These are phyloP conservation scores for Fraxinus nigra DNA, from an alignment of 305 asterid genomes.

Conservation along the genomic window DNA sequence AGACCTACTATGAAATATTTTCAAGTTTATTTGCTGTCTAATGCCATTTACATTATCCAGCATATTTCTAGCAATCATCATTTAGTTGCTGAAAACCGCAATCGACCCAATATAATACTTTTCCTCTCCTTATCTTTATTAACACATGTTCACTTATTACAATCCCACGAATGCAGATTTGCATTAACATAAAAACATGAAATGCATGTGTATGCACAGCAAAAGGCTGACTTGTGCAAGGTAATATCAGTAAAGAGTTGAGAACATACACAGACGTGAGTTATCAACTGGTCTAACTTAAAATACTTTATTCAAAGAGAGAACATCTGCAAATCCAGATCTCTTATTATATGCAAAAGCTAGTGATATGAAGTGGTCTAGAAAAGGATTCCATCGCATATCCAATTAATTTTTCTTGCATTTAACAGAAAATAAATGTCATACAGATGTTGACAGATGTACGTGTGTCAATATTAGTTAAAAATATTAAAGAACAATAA, in stretches of 20 bases:
- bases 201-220: not conserved
- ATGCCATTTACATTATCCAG: not conserved
- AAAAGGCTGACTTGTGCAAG: not conserved
- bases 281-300: not conserved
- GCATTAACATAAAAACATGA: not conserved
- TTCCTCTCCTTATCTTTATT: not conserved
- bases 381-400: not conserved
- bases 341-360: not conserved
- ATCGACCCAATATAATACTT: not conserved
- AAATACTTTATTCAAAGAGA: not conserved
- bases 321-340: not conserved
- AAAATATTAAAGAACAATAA: not conserved
- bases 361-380: not conserved
- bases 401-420: not conserved
- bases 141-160: not conserved
- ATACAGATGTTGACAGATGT: not conserved
- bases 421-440: not conserved
- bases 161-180: not conserved
- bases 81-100: not conserved
- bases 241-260: not conserved
- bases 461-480: not conserved
- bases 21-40: not conserved
- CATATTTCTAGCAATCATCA: not conserved
- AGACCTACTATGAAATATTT: not conserved
- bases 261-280: not conserved